These are phyloP conservation scores for Claviceps sp. DNA, from an alignment of 2,329 filamentous ascomycete species.

Conservation along the genomic window DNA sequence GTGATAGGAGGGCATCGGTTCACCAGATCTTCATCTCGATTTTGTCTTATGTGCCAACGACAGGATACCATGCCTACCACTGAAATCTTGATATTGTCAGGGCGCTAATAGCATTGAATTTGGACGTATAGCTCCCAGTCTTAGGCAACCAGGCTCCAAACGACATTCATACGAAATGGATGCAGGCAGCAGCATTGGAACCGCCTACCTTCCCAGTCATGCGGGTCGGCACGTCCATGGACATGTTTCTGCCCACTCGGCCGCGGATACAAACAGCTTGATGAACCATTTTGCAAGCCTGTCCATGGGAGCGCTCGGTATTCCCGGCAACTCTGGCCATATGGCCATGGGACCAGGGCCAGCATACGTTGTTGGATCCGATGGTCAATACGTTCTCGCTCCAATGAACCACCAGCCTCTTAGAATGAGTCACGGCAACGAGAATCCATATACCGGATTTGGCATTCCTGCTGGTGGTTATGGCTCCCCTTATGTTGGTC, in stretches of 20 bases:
- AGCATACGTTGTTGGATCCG: constrained; percentile 24
- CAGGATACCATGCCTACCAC: not conserved
- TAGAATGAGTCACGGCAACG: constrained; percentile 20
- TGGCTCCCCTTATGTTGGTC: constrained; percentile 22
- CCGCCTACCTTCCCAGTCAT: constrained; percentile 19
- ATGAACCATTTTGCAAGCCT: constrained; percentile 24
- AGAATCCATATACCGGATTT: constrained; percentile 21
- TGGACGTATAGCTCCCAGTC: constrained; percentile 15
- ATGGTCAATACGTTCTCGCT: constrained; percentile 25
- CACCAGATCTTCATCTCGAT: not conserved
- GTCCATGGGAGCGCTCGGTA: constrained; percentile 22
- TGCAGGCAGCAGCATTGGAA: constrained; percentile 16
- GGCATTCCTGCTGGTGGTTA: constrained; percentile 20
- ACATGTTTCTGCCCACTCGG: constrained; percentile 17
- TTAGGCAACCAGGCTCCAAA: constrained; percentile 20
- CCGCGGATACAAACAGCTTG: constrained; percentile 18
- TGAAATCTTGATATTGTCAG: not conserved
- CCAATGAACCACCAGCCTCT: constrained; percentile 23
- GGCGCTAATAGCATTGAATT: not conserved
- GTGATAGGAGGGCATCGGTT: not conserved
- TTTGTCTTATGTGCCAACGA: not conserved
- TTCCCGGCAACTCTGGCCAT: constrained; percentile 16
- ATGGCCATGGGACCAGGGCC: constrained; percentile 21
- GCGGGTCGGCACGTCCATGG: constrained; percentile 16
- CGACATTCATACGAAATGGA: constrained; percentile 20